phyloP scores from a whole-genome alignment of 2,329 filamentous ascomycete species.

The Zymoseptoria brevis region DNA sequence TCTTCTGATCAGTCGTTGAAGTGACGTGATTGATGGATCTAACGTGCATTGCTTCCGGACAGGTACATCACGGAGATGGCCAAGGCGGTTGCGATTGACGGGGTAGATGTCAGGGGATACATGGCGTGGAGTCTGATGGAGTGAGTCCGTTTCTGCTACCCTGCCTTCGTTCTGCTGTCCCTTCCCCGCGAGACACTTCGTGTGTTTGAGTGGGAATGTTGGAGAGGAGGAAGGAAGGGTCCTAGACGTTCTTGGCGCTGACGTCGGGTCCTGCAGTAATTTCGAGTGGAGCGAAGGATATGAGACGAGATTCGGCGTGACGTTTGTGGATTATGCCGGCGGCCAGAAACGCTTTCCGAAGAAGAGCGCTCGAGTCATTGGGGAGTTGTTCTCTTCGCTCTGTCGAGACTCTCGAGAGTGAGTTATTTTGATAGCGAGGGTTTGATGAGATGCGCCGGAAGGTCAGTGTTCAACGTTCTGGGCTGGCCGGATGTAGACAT shows the following conservation, averaged over 20 bases:
- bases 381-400: slow-evolving; percentile 13
- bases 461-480: neutral
- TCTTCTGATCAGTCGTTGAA: neutral
- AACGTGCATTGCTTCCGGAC: neutral
- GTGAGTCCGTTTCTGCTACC: slow-evolving; percentile 1
- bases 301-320: slow-evolving; percentile 76
- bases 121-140: slow-evolving; percentile 56
- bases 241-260: neutral
- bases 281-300: slow-evolving; percentile 62
- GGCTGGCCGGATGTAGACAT: neutral
- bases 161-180: neutral
- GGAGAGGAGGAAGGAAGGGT: neutral
- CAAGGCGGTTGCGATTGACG: slow-evolving; percentile 60
- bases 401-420: neutral
- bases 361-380: slow-evolving; percentile 69
- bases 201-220: neutral
- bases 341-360: slow-evolving; percentile 74
- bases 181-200: neutral
- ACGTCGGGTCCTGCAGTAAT: slow-evolving; percentile 46
- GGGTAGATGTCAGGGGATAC: slow-evolving; percentile 72
- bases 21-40: neutral
- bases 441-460: neutral
- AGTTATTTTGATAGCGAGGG: neutral
- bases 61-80: slow-evolving; percentile 68
- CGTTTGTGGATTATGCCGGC: slow-evolving; percentile 72